phyloP scores from a whole-genome alignment of 192 early-diverging fungal genomes.

The Piromyces finnis region DNA sequence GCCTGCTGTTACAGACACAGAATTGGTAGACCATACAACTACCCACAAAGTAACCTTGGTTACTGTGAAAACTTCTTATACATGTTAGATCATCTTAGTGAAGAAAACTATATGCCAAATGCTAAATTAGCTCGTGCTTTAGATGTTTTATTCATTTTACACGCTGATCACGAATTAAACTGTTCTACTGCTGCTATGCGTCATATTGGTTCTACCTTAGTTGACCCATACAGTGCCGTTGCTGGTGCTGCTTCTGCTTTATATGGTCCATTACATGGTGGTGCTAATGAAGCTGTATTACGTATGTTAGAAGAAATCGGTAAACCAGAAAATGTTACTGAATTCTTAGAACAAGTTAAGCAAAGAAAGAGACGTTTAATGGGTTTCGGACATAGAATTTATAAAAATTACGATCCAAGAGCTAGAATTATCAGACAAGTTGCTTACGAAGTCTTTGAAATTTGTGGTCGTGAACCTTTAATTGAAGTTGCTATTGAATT shows the following conservation, averaged over 20 bases:
- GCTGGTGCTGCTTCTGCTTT: constrained; percentile 40
- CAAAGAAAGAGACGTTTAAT: constrained; percentile 32
- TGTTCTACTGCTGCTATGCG: constrained; percentile 42
- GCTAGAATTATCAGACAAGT: constrained; percentile 39
- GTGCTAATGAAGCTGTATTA: constrained; percentile 45
- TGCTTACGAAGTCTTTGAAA: constrained; percentile 47
- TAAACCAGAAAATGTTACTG: constrained; percentile 25
- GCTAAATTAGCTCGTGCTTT: constrained; percentile 33
- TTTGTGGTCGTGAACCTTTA: constrained; percentile 32
- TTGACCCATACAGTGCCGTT: constrained; percentile 41
- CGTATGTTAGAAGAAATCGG: constrained; percentile 48
- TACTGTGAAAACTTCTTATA: constrained; percentile 50
- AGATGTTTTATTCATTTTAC: constrained; percentile 50
- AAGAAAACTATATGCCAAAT: constrained; percentile 37
- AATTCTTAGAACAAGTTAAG: constrained; percentile 42
- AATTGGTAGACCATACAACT: constrained; percentile 22
- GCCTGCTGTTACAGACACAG: constrained; percentile 41
- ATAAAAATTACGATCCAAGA: constrained; percentile 46
- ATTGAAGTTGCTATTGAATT: constrained; percentile 47
- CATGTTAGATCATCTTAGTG: constrained; percentile 34
- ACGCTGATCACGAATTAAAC: constrained; percentile 36
- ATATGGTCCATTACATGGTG: constrained; percentile 48
- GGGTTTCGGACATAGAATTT: constrained; percentile 46
- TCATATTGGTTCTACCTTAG: constrained; percentile 36
- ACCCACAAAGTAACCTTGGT: constrained; percentile 20